A percentile compares a stretch with the other conserved stretches of the same genome.
Evolutionary conservation across 1,139 yeast species (phyloP).

Genomic region (Lodderomyces metapsilosis): DNA sequence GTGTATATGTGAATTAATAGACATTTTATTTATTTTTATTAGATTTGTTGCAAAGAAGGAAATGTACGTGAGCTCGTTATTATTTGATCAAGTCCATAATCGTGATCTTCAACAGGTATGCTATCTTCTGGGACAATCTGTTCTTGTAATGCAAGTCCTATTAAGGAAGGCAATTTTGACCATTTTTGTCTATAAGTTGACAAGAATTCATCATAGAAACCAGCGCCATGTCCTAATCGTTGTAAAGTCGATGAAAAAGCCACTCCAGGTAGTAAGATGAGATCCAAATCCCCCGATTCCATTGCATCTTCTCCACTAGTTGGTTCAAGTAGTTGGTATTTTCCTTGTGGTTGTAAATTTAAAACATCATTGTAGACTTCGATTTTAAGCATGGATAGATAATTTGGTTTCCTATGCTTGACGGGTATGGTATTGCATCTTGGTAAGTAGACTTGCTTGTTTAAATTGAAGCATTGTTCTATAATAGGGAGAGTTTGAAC

Average conservation of each 20-base stretch:
- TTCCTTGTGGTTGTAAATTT: slow-evolving; percentile 63
- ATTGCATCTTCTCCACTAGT: slow-evolving; percentile 34
- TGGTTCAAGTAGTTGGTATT: slow-evolving; percentile 71
- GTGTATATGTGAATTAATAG: slow-evolving; percentile 33
- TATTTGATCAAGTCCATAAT: slow-evolving; percentile 61
- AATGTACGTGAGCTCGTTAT: slow-evolving; percentile 26
- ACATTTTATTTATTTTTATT: no score
- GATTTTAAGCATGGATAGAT: slow-evolving; percentile 59
- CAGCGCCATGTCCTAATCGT: slow-evolving; percentile 91
- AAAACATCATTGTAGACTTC: slow-evolving; percentile 39
- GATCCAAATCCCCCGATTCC: slow-evolving; percentile 51
- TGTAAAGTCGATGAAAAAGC: slow-evolving; percentile 60
- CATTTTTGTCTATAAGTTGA: slow-evolving; percentile 42
- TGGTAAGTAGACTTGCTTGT: slow-evolving; percentile 52
- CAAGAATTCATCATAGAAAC: slow-evolving; percentile 83
- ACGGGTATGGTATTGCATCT: slow-evolving; percentile 31
- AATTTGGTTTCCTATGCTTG: slow-evolving; percentile 36
- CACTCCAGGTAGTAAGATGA: slow-evolving; percentile 81
- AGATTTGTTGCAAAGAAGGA: not conserved
- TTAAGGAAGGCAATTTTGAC: slow-evolving; percentile 37
- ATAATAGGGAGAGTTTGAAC: slow-evolving; percentile 55
- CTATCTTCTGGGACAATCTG: slow-evolving; percentile 50
- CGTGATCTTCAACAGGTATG: slow-evolving; percentile 72
- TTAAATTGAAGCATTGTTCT: slow-evolving; percentile 42
- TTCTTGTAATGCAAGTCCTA: slow-evolving; percentile 71